These are phyloP conservation scores for Metarhizium guizhouense DNA, from an alignment of 2,329 filamentous ascomycete species.

Conservation along the genomic window DNA sequence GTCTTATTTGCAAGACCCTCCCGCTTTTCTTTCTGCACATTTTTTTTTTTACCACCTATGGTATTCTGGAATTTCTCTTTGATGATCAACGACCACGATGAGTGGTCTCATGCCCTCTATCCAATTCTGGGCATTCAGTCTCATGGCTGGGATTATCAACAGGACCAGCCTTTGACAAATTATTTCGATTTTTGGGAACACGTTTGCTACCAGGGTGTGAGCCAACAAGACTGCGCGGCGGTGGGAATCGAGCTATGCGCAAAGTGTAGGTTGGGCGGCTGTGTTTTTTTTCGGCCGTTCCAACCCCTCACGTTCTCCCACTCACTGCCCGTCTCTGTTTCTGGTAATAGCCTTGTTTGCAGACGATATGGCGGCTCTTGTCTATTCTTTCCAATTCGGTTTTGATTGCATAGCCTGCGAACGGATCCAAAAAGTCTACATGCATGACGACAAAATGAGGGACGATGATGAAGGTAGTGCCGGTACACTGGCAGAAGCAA, in stretches of 20 bases:
- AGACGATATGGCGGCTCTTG: background rate
- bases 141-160: background rate
- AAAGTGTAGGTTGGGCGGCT: background rate
- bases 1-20: background rate
- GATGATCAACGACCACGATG: background rate
- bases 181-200: background rate
- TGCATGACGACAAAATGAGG: background rate
- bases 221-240: background rate
- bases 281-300: background rate
- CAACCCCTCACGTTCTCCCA: background rate
- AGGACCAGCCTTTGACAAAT: background rate
- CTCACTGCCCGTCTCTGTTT: background rate
- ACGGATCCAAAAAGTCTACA: background rate
- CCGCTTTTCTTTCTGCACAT: background rate
- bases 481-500: background rate
- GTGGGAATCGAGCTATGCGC: background rate
- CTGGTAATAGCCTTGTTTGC: background rate
- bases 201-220: background rate
- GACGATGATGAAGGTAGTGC: background rate
- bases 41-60: background rate
- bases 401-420: conserved; percentile 3
- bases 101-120: background rate
- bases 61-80: background rate
- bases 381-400: background rate
- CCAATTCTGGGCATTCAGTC: background rate